These are phyloP conservation scores for Amanita rubescens DNA, from an alignment of 768 basidiomycete genomes.

Conservation along the genomic window DNA sequence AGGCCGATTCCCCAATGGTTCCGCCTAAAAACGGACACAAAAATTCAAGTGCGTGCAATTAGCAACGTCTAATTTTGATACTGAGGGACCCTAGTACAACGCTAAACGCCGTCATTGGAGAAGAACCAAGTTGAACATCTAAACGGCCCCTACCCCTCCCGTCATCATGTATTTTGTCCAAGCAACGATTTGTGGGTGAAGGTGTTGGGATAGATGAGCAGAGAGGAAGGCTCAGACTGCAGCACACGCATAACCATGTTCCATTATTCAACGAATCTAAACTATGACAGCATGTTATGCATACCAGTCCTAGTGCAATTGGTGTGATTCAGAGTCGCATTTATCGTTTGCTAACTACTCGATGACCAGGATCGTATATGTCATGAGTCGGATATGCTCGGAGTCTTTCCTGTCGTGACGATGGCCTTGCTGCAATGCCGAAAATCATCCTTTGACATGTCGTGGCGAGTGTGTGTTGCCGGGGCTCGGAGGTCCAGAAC, in stretches of 20 bases:
- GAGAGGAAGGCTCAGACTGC: background rate
- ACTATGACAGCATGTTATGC: background rate
- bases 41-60: slow-evolving; percentile 67
- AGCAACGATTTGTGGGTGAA: background rate
- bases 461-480: too few relatives aligned
- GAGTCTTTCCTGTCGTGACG: too few relatives aligned
- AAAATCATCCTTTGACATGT: too few relatives aligned
- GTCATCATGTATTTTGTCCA: background rate
- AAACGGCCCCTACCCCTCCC: slow-evolving; percentile 20
- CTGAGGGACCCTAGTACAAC: slow-evolving; percentile 54
- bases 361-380: background rate
- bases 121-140: slow-evolving; percentile 98
- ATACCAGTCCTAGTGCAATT: background rate
- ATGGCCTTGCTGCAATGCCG: too few relatives aligned
- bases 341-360: background rate
- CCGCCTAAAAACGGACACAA: slow-evolving; percentile 92
- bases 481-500: too few relatives aligned
- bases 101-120: slow-evolving; percentile 99
- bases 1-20: slow-evolving; percentile 99
- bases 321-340: background rate
- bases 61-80: background rate
- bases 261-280: background rate
- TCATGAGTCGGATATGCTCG: background rate
- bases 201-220: slow-evolving; percentile 3
- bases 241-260: background rate